Base-by-base conservation (phyloP, 305 asterid species). In the Withania somnifera region DNA sequence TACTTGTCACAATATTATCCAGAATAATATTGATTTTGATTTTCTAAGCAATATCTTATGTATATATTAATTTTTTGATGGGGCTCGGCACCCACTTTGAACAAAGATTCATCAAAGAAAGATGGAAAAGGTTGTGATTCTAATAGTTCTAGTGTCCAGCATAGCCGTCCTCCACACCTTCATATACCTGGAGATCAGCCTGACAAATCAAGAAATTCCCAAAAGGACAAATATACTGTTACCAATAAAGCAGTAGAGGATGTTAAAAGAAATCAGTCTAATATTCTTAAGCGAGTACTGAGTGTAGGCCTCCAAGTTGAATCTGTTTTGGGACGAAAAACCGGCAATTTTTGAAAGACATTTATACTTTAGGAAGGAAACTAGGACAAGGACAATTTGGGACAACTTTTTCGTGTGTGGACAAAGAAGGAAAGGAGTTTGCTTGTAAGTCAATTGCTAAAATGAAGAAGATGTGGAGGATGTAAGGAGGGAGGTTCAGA, bases 51-150 rank as follows among this genome's bases (percentile, higher is more conserved):
- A n/a, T n/a, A n/a, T n/a, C n/a, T n/a, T n/a, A n/a, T n/a, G 40
- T 36, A 45, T 61, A 66, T 66, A 66, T 66, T 84, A 36, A 36
- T 36, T 36, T 1, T 4, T 89, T 87, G 90, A 91, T 91, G 94
- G 96, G 94, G 88, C 20, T 87, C 83, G 20, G 94, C 93, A 81
- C 96, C 96, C 68, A 91, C 82, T n/a, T 68, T 86, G 86, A 93
- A 91, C 85, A 84, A 81, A 86, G 58, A 79, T 75, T 71, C 88
- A n/a, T n/a, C n/a, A n/a, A n/a, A n/a, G n/a, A n/a, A n/a, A 73
- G 90, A 86, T 8, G 78, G 79, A 69, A 85, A 85, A 83, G 47
- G 28, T 57, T 68, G 84, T 28, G 84, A 32, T 10, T 54, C 81
- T 53, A 17, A 4, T 5, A 56, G n/a, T n/a, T n/a, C n/a, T n/a